phyloP scores from a whole-genome alignment of 225 moss, liverwort and hornwort species.

The Ulota crispa region DNA sequence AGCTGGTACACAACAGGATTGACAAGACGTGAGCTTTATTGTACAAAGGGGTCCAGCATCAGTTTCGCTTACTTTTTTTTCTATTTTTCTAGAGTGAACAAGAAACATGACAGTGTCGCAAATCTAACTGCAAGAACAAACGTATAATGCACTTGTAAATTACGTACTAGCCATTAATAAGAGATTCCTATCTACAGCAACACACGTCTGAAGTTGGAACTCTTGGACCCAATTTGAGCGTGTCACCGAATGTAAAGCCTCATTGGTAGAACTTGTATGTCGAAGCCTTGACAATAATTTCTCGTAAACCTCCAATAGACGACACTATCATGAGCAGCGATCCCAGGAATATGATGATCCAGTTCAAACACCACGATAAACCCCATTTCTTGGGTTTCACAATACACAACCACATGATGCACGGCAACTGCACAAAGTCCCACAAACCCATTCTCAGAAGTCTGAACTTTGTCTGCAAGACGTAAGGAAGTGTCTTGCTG shows the following conservation, averaged over 20 bases:
- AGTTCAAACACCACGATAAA: conserved; percentile 36
- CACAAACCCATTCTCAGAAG: not conserved
- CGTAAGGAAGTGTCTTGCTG: too few relatives aligned
- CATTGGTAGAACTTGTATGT: conserved; percentile 31
- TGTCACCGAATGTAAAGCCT: not conserved
- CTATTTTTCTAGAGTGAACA: not conserved
- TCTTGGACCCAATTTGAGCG: not conserved
- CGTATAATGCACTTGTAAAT: conserved; percentile 11
- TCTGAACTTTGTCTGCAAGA: too few relatives aligned
- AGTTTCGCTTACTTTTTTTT: not conserved
- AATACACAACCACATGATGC: conserved; percentile 65
- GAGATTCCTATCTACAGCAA: not conserved
- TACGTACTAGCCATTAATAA: not conserved
- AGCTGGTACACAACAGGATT: not conserved
- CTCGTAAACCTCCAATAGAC: conserved; percentile 40
- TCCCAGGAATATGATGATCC: conserved; percentile 27
- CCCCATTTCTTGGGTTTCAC: conserved; percentile 46
- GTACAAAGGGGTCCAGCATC: conserved; percentile 20
- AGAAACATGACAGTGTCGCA: not conserved
- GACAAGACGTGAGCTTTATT: conserved; percentile 10
- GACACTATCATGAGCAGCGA: conserved; percentile 30
- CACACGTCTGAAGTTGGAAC: not conserved
- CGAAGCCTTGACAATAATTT: not conserved
- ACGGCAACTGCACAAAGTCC: conserved; percentile 46
- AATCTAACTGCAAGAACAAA: not conserved